Base-by-base conservation (phyloP, 2,329 filamentous ascomycete species). In the Pseudocercospora musae region DNA sequence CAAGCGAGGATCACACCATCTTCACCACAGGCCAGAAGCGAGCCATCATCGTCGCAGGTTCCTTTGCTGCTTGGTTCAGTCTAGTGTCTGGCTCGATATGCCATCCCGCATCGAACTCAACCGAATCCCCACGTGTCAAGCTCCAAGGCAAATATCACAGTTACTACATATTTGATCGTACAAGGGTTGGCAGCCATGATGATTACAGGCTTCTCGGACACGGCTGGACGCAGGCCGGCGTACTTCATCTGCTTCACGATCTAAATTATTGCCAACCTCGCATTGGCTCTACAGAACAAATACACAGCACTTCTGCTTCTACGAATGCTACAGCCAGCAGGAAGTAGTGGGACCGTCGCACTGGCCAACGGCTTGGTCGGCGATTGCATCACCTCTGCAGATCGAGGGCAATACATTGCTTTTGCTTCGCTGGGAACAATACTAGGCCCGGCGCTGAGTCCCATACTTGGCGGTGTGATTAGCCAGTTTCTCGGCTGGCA, bases 381-480 rank as follows among this genome's bases (percentile, higher is more conserved):
- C 0, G 91, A 95, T 69, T 82, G 92, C 4, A 82, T 87, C 0
- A 86, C 88, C 0, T 86, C 84, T 50, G 82, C 84, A 0, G 89
- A 94, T 73, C 80, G 91, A 68, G 91, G 90, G 2, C 84, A 82
- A 60, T 93, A 90, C 71, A 88, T 93, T 78, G 89, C 85, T 56
- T 83, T 87, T 63, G 84, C 87, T n/a, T 83, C 82, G 31, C 81
- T 80, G 3, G 86, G 84, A 15, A 78, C 84, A 58, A 85, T 87
- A 42, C 56, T 81, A 11, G 79, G 76, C 0, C 78, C 78, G 0
- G 72, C 79, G 3, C 70, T 89, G 6, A 78, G 85, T 0, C 87
- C 88, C 0, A 81, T 89, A 0, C 77, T 90, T 3, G 88, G 89
- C 13, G 89, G 88, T 0, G 66, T 90, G 0, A 74, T 91, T 18